Evolutionary conservation across 352 stramenopile genomes (phyloP), one percentile per base, ranked within the genome.

Genomic region (Globisporangium rhizosaccharum): DNA sequence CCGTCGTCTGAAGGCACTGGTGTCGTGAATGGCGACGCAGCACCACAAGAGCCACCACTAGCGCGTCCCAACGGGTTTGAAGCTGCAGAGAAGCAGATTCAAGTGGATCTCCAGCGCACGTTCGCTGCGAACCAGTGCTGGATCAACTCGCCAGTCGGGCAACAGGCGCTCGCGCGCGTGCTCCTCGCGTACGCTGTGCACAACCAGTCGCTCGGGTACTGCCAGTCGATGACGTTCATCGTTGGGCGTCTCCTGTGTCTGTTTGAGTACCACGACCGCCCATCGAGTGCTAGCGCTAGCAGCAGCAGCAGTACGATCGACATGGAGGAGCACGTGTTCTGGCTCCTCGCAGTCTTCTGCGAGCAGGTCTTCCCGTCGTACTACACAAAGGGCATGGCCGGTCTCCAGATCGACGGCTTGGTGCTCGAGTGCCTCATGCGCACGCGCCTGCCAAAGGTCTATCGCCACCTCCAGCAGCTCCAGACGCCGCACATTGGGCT

Each of bases 191-290:
- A 93, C 52, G 86, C 88, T 0, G 46, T 94, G 30, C 78, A 90
- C 56, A 93, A 96, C 56, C 60, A 75, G 25, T 56, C 55, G 23
- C 68, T 97, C 7, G 88, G 88, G 15, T 97, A 97, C 62, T 96
- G 88, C 51, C 88, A 96, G 66, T 90, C 79, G 20, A 96, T 96
- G 85, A 96, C 89, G 44, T 96, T 95, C 54, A 77, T 96, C 23
- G 85, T 84, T 9, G 88, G 76, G 0, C 71, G 88, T 17, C 47
- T 95, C 37, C 56, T 96, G 41, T 90, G 80, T 55, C 54, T 90
- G 6, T 85, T 74, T 50, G 67, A 70, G 7, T 51, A 55, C 51
- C 48, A 59, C 42, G 17, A 44, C 2, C 12, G 17, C 15, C 2
- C 54, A 20, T 3, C 20, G 33, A 9, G 4, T n/a, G n/a, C n/a